Conservation (phyloP, 306 rosid genomes). For the Vicia villosa region DNA sequence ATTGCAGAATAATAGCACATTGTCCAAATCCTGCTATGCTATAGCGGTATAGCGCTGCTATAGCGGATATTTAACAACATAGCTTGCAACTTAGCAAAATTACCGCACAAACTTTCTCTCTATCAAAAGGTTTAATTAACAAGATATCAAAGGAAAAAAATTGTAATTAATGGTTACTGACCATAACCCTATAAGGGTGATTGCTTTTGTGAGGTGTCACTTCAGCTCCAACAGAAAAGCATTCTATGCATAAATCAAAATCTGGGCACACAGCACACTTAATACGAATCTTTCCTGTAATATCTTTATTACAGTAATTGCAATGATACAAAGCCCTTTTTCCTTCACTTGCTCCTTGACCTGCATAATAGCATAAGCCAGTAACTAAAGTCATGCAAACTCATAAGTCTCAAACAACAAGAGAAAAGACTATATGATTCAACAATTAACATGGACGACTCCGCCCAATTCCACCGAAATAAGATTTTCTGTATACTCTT, state of each 20-base stretch:
- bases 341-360: slow-evolving; percentile 85
- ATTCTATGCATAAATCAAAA: slow-evolving; percentile 94
- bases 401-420: too few species aligned
- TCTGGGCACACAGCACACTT: slow-evolving; percentile 93
- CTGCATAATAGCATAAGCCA: slow-evolving; percentile 36
- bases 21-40: too few species aligned
- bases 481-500: not conserved
- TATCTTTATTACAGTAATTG: slow-evolving; percentile 96
- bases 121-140: slow-evolving; percentile 8
- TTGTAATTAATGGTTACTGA: slow-evolving; percentile 44
- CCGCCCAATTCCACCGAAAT: not conserved
- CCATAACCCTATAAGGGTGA: slow-evolving; percentile 95
- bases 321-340: slow-evolving; percentile 92
- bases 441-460: not conserved
- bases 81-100: not conserved
- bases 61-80: too few species aligned
- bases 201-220: slow-evolving; percentile 85
- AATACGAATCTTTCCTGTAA: slow-evolving; percentile 90
- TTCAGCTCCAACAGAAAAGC: slow-evolving; percentile 98
- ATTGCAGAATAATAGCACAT: too few species aligned
- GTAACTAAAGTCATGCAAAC: too few species aligned
- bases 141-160: not conserved
- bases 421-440: not conserved
- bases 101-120: not conserved
- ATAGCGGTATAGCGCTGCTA: too few species aligned